These are phyloP conservation scores for Turritis glabra DNA, from an alignment of 345 rosid species.

Conservation along the genomic window DNA sequence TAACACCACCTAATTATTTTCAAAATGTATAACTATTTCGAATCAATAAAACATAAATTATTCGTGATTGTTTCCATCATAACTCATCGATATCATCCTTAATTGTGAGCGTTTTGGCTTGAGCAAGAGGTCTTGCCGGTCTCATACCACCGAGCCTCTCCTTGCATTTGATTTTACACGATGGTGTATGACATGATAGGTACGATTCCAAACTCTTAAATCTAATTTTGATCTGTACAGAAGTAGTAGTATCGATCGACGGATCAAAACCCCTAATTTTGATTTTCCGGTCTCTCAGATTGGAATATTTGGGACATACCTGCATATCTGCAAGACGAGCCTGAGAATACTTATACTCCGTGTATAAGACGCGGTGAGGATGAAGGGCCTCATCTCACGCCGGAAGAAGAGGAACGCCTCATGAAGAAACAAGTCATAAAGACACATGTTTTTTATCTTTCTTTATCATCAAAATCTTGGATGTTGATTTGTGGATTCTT, in stretches of 20 bases:
- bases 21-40: no score
- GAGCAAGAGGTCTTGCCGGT: no score
- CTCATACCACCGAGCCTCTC: no score
- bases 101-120: no score
- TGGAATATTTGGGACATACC: background rate
- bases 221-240: no score
- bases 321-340: background rate
- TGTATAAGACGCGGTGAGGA: background rate
- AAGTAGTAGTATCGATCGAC: no score
- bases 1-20: no score
- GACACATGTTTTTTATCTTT: background rate
- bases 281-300: background rate
- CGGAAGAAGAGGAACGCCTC: background rate
- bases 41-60: no score
- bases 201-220: background rate
- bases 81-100: no score
- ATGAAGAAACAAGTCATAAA: background rate
- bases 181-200: background rate
- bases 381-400: background rate
- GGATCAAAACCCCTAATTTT: background rate
- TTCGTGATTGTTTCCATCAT: no score
- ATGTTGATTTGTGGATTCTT: background rate
- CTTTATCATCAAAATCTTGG: no score
- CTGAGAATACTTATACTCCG: no score
- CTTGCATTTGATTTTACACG: background rate